Base-by-base conservation (phyloP, 164 flowering plant genomes). In the Dillenia turbinata region DNA sequence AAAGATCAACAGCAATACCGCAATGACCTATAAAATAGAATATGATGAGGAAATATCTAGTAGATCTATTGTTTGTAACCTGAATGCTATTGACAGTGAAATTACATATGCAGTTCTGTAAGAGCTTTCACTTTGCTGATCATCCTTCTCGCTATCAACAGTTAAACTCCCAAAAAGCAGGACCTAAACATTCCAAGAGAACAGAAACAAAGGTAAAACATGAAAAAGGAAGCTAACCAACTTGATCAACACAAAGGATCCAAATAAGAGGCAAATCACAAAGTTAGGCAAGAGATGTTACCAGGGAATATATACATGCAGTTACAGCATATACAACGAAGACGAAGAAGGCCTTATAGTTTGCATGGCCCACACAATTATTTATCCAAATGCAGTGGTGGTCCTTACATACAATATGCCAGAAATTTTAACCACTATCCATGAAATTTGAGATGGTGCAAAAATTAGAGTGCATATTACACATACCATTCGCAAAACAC, bases 371-470 rank as follows among this genome's bases (percentile, higher is more conserved):
- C 65, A 93, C 96, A 67, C 97, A 93, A 62, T 90, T 90, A 66
- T 84, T 87, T 73, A 90, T 85, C 97, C 98, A 90, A 50, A 87
- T 83, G 84, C 98, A 93, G 54, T 93, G 98, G 65, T 93, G 98
- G 72, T 93, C 98, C 98, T 92, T 59, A 69, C 52, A 75, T 71
- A 57, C 68, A 80, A 67, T 56, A 78, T 53, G 61, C 52, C 76
- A 19, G 60, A 69, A 46, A 5, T 56, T 62, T 69, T 61, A 79
- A 65, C 57, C 47, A 63, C 57, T 54, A 70, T 57, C 13, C 51
- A 56, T 45, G 53, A 53, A 24, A 65, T 22, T 62, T 57, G 17
- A 67, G 33, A 69, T 53, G 52, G 57, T 44, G 50, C 56, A 57
- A 15, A 13, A 44, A 45, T 9, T 57, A 44, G 12, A 17, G 45